Percentiles rank a stretch among this genome's conserved stretches.
Evolutionary conservation across 2,329 filamentous ascomycete genomes (phyloP).

Genomic region (Graphium sp.): DNA sequence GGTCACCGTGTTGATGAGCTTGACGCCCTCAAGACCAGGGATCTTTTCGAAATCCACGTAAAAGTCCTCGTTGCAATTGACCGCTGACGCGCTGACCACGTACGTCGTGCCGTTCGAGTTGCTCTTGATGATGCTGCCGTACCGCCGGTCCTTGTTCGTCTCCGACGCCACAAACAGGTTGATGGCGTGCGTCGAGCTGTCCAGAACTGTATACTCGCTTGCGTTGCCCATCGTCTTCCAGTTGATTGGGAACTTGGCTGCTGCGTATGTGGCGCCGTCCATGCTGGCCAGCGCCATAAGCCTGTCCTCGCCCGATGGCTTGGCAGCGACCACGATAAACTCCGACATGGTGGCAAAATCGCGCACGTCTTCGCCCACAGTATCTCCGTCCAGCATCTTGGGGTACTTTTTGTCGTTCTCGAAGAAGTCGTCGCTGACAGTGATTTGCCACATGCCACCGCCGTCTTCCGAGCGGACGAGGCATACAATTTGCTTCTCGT

Average conservation of each 20-base stretch:
- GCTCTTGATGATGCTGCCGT: constrained; percentile 87
- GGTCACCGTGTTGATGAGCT: constrained; percentile 68
- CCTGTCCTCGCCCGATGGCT: constrained; percentile 49
- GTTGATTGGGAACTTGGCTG: constrained; percentile 72
- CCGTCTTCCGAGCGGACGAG: constrained; percentile 40
- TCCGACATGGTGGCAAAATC: constrained; percentile 92
- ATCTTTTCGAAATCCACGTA: constrained; percentile 97
- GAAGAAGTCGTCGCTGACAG: constrained; percentile 70
- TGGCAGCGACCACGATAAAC: constrained; percentile 78
- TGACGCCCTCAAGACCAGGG: constrained; percentile 77
- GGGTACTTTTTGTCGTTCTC: constrained; percentile 24
- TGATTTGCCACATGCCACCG: constrained; percentile 47
- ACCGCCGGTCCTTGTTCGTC: constrained; percentile 43
- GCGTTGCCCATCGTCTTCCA: constrained; percentile 58
- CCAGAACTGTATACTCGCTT: constrained; percentile 78
- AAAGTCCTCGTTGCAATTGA: constrained; percentile 62
- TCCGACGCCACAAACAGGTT: constrained; percentile 86
- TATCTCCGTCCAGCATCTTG: constrained; percentile 35
- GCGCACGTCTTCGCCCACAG: constrained; percentile 46
- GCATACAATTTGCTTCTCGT: constrained; percentile 41
- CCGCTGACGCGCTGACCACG: constrained; percentile 61
- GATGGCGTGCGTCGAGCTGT: constrained; percentile 86
- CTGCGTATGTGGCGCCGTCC: constrained; percentile 67
- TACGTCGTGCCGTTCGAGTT: constrained; percentile 98
- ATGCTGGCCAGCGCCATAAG: constrained; percentile 70